Evolutionary conservation across 2,329 filamentous ascomycete species (phyloP).

Genomic region (Nakataea oryzae): DNA sequence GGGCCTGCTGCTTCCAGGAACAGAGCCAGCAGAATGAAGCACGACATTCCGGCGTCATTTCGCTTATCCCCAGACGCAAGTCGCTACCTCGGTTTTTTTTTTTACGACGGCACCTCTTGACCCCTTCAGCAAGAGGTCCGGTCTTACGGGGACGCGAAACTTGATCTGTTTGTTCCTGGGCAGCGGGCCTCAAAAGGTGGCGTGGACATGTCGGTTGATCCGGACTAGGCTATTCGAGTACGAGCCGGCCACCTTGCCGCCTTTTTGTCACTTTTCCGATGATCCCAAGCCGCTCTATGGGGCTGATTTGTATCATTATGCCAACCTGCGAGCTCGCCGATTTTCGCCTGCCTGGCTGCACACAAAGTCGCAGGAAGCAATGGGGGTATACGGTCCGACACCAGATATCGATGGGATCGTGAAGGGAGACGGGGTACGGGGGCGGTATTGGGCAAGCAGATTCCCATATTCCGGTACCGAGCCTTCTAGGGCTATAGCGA

Average conservation of each 20-base stretch:
- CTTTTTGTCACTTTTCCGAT: no score
- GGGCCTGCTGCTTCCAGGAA: neutral
- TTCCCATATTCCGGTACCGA: neutral
- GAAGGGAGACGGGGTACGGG: neutral
- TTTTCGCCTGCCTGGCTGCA: no score
- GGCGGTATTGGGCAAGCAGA: neutral
- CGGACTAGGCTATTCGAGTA: neutral
- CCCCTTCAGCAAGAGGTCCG: neutral
- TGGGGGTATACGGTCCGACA: neutral
- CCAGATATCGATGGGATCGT: no score
- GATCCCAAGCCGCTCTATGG: neutral
- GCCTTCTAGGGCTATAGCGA: no score
- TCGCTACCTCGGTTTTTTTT: neutral
- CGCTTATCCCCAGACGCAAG: neutral
- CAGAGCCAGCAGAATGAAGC: neutral
- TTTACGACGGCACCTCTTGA: neutral
- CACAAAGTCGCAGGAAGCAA: neutral
- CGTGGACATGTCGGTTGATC: no score
- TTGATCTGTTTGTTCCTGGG: no score
- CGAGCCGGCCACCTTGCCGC: neutral
- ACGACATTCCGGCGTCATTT: neutral
- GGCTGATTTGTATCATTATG: neutral
- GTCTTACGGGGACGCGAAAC: neutral
- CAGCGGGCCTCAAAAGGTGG: neutral
- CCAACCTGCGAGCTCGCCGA: neutral